Evolutionary conservation across 371 early-diverging fungal genomes (phyloP).

Genomic region (Syncephalis plumigaleata): DNA sequence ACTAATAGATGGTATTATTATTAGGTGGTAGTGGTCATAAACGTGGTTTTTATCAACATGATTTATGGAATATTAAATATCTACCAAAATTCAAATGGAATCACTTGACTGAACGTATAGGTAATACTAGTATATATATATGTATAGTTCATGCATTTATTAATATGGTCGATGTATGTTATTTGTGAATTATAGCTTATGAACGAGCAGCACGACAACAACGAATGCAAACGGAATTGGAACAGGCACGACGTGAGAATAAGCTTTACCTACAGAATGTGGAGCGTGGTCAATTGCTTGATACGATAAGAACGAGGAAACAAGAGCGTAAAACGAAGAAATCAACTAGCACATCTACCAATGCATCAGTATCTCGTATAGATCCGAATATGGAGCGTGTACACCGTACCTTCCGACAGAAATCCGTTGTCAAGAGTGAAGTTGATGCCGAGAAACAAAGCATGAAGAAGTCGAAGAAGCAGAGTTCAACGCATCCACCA

Average conservation of each 20-base stretch:
- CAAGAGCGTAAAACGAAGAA: conserved; percentile 17
- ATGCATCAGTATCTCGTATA: background rate
- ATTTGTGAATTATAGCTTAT: conserved; percentile 45
- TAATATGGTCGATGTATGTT: too few species aligned
- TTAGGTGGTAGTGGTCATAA: conserved; percentile 49
- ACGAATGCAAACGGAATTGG: conserved; percentile 66
- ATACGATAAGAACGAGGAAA: conserved; percentile 52
- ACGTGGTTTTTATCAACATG: conserved; percentile 64
- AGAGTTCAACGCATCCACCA: too few species aligned
- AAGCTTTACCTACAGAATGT: conserved; percentile 74
- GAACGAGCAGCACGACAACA: conserved; percentile 70
- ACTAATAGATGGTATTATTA: background rate
- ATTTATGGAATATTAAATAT: conserved; percentile 93
- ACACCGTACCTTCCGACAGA: too few species aligned
- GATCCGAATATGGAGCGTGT: too few species aligned
- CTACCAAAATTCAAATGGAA: conserved; percentile 92
- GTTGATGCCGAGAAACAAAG: too few species aligned
- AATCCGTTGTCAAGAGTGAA: too few species aligned
- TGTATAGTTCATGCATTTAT: background rate
- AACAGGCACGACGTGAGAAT: conserved; percentile 67
- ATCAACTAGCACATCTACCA: background rate
- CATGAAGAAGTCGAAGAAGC: too few species aligned
- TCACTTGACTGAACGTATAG: conserved; percentile 84
- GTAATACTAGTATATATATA: conserved; percentile 14
- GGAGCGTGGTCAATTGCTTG: conserved; percentile 64